Evolutionary conservation across 768 basidiomycete species (phyloP).

Genomic region (Suillus subaureus): DNA sequence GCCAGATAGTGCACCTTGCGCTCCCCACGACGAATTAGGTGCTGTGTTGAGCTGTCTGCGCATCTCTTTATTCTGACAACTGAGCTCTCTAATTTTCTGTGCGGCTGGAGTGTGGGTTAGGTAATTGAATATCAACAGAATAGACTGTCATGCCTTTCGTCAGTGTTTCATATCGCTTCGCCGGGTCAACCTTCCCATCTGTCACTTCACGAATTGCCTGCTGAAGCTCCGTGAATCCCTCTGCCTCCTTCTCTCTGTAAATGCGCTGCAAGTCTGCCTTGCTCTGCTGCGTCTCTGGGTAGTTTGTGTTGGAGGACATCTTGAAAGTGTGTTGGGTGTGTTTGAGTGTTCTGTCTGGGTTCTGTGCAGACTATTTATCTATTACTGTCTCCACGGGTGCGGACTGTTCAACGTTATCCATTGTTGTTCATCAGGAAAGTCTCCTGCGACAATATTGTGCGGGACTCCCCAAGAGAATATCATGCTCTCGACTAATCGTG

Average conservation of each 20-base stretch:
- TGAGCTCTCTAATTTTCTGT: neutral
- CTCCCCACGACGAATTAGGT: neutral
- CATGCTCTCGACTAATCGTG: neutral
- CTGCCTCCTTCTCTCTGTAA: slow-evolving; percentile 5
- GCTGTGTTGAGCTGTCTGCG: neutral
- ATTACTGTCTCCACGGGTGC: neutral
- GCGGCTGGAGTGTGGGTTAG: neutral
- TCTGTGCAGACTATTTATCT: slow-evolving; percentile 1
- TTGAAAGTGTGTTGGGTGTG: neutral
- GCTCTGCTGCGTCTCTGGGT: neutral
- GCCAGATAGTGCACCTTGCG: neutral
- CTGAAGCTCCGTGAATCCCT: neutral
- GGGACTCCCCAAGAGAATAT: neutral
- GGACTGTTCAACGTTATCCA: neutral
- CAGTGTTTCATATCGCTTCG: slow-evolving; percentile 23
- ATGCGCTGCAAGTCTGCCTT: neutral
- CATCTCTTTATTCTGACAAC: neutral
- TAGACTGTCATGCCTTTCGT: slow-evolving; percentile 17
- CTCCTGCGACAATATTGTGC: too few species aligned
- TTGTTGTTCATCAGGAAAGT: neutral
- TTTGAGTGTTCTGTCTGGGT: too few species aligned
- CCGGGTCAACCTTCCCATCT: slow-evolving; percentile 6
- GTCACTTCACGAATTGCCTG: slow-evolving; percentile 16
- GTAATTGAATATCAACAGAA: neutral
- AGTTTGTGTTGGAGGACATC: neutral